phyloP scores from a whole-genome alignment of 108 stramenopile species.

The Chaetoceros tenuissimus region DNA sequence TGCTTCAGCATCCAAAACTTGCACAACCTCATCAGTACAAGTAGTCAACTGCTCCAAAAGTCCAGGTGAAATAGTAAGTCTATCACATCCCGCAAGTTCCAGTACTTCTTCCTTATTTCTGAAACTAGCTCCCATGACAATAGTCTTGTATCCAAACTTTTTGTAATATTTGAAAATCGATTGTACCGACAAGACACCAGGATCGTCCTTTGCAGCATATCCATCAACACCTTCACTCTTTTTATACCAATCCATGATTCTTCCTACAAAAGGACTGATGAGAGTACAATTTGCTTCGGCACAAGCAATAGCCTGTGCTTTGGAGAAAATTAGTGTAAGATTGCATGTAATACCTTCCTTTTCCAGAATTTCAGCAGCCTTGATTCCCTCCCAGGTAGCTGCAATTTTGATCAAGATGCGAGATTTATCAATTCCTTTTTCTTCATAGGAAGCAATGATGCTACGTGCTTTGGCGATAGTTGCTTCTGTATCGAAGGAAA shows the following conservation, averaged over 20 bases:
- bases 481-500: slow-evolving; percentile 95
- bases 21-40: slow-evolving; percentile 24
- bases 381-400: slow-evolving; percentile 97
- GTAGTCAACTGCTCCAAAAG: slow-evolving; percentile 62
- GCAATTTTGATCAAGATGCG: slow-evolving; percentile 98
- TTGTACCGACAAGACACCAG: slow-evolving; percentile 90
- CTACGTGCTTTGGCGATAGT: slow-evolving; percentile 91
- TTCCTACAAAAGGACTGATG: slow-evolving; percentile 98
- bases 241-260: slow-evolving; percentile 99
- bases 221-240: slow-evolving; percentile 61
- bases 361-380: slow-evolving; percentile 91
- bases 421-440: slow-evolving; percentile 85
- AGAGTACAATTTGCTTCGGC: slow-evolving; percentile 95
- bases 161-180: slow-evolving; percentile 99
- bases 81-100: slow-evolving; percentile 82
- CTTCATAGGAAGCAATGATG: slow-evolving; percentile 90
- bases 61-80: slow-evolving; percentile 77
- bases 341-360: slow-evolving; percentile 98
- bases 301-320: slow-evolving; percentile 95
- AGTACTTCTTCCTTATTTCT: slow-evolving; percentile 83
- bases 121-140: slow-evolving; percentile 99
- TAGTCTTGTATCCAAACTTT: slow-evolving; percentile 91
- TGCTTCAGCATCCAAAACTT: slow-evolving; percentile 57
- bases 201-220: slow-evolving; percentile 84
- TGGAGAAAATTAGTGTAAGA: slow-evolving; percentile 92